Percentiles rank a stretch among this genome's conserved stretches.
These are phyloP conservation scores for Cenchrus fungigraminus DNA, from an alignment of 176 grass and related monocot species.

Conservation along the genomic window DNA sequence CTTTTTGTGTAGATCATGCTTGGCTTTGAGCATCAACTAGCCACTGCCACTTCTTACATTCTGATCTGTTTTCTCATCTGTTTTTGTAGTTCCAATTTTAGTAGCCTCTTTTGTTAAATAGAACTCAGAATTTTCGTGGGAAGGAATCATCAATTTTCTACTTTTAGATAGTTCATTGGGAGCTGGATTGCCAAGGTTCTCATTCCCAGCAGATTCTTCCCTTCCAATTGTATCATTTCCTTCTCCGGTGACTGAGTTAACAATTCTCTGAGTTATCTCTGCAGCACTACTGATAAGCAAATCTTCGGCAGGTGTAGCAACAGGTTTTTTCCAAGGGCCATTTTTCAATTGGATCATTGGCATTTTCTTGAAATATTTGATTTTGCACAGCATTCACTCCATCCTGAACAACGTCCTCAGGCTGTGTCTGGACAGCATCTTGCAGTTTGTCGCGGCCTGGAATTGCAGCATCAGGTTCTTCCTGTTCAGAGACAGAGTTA, in stretches of 20 bases:
- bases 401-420: background rate
- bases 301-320: constrained; percentile 24
- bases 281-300: constrained; percentile 4
- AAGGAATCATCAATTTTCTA: no score
- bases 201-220: background rate
- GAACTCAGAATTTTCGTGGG: no score
- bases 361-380: background rate
- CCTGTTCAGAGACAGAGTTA: constrained; percentile 19
- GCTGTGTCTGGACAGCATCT: background rate
- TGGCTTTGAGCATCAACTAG: no score
- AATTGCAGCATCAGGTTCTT: constrained; percentile 5
- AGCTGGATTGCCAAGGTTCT: background rate
- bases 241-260: constrained; percentile 28
- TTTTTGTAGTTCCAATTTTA: no score
- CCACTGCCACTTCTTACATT: no score
- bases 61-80: no score
- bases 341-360: constrained; percentile 15
- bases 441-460: background rate
- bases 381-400: background rate
- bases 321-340: background rate
- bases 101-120: no score
- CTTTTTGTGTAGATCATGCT: no score
- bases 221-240: background rate
- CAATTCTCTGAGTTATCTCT: background rate
- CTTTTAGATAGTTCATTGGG: background rate